A percentile compares a stretch with the other conserved stretches of the same genome.
phyloP scores from a whole-genome alignment of 306 rosid genomes.

The Morella rubra region DNA sequence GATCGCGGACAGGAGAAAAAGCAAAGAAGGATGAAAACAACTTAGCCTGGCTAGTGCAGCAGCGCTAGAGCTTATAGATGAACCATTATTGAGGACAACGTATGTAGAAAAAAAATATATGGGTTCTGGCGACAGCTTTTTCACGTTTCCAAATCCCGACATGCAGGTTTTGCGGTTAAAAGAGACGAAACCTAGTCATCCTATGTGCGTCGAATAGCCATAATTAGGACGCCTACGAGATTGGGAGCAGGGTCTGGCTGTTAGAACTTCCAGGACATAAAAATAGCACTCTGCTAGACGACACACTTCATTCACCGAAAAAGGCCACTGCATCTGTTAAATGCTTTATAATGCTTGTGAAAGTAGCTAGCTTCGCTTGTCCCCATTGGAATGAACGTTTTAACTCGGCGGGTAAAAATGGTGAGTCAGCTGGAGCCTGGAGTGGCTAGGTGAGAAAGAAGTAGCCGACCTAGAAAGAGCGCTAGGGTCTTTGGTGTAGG shows the following conservation, averaged over 20 bases:
- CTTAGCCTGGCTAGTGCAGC: not conserved
- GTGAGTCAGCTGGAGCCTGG: not conserved
- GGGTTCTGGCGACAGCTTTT: conserved; percentile 38
- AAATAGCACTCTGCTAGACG: conserved; percentile 9
- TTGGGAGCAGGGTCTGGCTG: conserved; percentile 19
- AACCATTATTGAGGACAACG: not conserved
- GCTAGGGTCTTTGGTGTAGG: conserved; percentile 23
- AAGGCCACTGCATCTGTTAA: conserved; percentile 14
- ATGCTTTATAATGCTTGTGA: conserved; percentile 27
- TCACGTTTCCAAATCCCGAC: conserved; percentile 50
- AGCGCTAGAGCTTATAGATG: not conserved
- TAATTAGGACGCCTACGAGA: conserved; percentile 21
- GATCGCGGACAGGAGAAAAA: too few relatives aligned
- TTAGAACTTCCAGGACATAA: not conserved
- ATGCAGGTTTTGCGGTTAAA: conserved; percentile 33
- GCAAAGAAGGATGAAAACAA: not conserved
- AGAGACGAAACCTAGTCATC: conserved; percentile 42
- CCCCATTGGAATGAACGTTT: conserved; percentile 33
- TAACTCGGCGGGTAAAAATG: conserved; percentile 8
- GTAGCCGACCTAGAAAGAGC: conserved; percentile 55
- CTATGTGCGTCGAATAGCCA: conserved; percentile 27
- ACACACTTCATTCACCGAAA: conserved; percentile 21
- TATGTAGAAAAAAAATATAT: not conserved
- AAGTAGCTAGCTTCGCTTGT: conserved; percentile 28
- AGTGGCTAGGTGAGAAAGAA: conserved; percentile 20